Percentiles rank a stretch among this genome's conserved stretches.
Evolutionary conservation across 2,329 filamentous ascomycete species (phyloP).

Genomic region (Elsinoe arachidis): DNA sequence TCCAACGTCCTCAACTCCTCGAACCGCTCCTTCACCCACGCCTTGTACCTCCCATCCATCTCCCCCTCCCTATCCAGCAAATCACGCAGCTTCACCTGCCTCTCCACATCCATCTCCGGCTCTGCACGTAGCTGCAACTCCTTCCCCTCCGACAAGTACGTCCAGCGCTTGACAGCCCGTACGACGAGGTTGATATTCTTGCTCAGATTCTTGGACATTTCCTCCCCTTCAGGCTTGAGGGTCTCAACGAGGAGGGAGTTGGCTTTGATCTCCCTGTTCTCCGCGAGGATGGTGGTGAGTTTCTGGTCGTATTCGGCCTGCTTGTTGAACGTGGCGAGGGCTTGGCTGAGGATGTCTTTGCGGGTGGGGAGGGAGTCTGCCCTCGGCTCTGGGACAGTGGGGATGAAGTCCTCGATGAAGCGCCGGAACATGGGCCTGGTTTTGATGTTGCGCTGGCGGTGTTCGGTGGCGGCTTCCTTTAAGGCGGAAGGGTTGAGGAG

Average conservation of each 20-base stretch:
- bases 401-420: constrained; percentile 59
- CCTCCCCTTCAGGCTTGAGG: constrained; percentile 18
- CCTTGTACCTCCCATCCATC: constrained; percentile 8
- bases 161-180: constrained; percentile 23
- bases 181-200: constrained; percentile 21
- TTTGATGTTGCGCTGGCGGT: constrained; percentile 37
- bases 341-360: constrained; percentile 43
- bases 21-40: constrained; percentile 22
- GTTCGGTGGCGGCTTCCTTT: neutral
- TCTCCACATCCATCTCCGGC: constrained; percentile 16
- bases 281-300: constrained; percentile 16
- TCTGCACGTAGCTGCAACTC: constrained; percentile 15
- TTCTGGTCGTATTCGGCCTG: constrained; percentile 18
- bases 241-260: constrained; percentile 14
- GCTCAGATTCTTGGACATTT: constrained; percentile 18
- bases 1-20: constrained; percentile 21
- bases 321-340: constrained; percentile 35
- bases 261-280: constrained; percentile 20
- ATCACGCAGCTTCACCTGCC: constrained; percentile 6
- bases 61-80: constrained; percentile 15
- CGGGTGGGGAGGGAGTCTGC: constrained; percentile 29
- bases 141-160: constrained; percentile 16
- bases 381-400: constrained; percentile 22
- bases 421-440: constrained; percentile 49
- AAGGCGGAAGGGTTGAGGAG: constrained; percentile 46